A percentile compares a stretch with the other conserved stretches of the same genome.
Evolutionary conservation across 768 basidiomycete species (phyloP).

Genomic region (Lactarius quietus): DNA sequence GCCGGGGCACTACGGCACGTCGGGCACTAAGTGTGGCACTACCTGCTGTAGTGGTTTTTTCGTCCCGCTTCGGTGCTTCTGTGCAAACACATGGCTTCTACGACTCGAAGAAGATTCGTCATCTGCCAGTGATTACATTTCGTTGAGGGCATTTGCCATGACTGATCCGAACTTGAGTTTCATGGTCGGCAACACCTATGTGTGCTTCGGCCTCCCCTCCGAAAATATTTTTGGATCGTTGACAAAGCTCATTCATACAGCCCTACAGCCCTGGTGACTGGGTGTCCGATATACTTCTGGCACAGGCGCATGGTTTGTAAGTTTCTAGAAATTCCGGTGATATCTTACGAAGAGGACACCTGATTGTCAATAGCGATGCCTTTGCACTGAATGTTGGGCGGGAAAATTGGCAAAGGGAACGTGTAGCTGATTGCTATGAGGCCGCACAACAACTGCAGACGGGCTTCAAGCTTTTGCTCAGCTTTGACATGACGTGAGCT

Average conservation of each 20-base stretch:
- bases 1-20: not conserved
- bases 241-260: not conserved
- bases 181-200: slow-evolving; percentile 18
- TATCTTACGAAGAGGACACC: not conserved
- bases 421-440: slow-evolving; percentile 37
- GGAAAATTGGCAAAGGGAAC: slow-evolving; percentile 30
- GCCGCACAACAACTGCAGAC: slow-evolving; percentile 46
- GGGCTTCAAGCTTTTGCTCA: slow-evolving; percentile 37
- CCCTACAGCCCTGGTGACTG: slow-evolving; percentile 10
- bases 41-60: not conserved
- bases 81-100: not conserved
- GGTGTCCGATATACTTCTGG: slow-evolving; percentile 8
- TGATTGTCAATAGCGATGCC: slow-evolving; percentile 9
- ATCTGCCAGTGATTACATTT: slow-evolving; percentile 21
- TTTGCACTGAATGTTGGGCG: slow-evolving; percentile 28
- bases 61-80: too few species aligned
- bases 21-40: not conserved
- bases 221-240: not conserved
- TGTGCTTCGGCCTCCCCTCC: not conserved
- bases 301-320: slow-evolving; percentile 16
- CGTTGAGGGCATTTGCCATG: not conserved
- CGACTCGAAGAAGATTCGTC: slow-evolving; percentile 1
- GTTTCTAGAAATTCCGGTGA: not conserved
- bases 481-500: slow-evolving; percentile 38
- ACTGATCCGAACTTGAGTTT: slow-evolving; percentile 11